Conservation (phyloP, 1,139 yeast genomes). For the Neolecta irregularis region DNA sequence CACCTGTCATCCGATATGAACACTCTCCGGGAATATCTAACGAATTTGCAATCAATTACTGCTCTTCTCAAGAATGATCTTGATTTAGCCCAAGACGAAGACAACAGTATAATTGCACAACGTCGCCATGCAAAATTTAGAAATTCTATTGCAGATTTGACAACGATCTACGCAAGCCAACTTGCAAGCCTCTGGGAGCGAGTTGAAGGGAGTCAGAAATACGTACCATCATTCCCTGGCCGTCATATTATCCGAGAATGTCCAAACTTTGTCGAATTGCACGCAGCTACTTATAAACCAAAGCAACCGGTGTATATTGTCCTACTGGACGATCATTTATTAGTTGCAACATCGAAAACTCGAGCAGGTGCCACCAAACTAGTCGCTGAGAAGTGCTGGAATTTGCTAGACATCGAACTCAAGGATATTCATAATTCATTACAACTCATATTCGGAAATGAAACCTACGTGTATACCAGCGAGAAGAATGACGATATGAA, state of each 20-base stretch:
- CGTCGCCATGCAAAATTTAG: slow-evolving; percentile 20
- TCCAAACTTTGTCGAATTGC: slow-evolving; percentile 76
- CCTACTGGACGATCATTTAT: slow-evolving; percentile 58
- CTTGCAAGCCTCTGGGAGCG: slow-evolving; percentile 57
- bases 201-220: slow-evolving; percentile 82
- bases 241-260: slow-evolving; percentile 70
- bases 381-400: slow-evolving; percentile 70
- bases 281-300: slow-evolving; percentile 75
- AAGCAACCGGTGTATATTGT: slow-evolving; percentile 63
- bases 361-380: slow-evolving; percentile 22
- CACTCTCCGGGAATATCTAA: slow-evolving; percentile 10
- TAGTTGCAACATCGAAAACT: slow-evolving; percentile 41
- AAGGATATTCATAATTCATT: too few relatives aligned
- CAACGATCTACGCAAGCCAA: slow-evolving; percentile 68
- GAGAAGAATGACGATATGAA: slow-evolving; percentile 51
- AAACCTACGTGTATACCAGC: slow-evolving; percentile 46
- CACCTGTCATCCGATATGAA: slow-evolving; percentile 12
- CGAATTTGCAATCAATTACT: slow-evolving; percentile 7
- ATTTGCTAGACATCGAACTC: slow-evolving; percentile 46
- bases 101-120: neutral
- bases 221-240: slow-evolving; percentile 60
- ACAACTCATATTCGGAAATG: slow-evolving; percentile 18
- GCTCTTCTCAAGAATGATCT: slow-evolving; percentile 9
- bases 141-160: slow-evolving; percentile 55
- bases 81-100: slow-evolving; percentile 3